Evolutionary conservation across 768 basidiomycete species (phyloP), one percentile per base, ranked within the genome.

Genomic region (Pleurotus tuoliensis): DNA sequence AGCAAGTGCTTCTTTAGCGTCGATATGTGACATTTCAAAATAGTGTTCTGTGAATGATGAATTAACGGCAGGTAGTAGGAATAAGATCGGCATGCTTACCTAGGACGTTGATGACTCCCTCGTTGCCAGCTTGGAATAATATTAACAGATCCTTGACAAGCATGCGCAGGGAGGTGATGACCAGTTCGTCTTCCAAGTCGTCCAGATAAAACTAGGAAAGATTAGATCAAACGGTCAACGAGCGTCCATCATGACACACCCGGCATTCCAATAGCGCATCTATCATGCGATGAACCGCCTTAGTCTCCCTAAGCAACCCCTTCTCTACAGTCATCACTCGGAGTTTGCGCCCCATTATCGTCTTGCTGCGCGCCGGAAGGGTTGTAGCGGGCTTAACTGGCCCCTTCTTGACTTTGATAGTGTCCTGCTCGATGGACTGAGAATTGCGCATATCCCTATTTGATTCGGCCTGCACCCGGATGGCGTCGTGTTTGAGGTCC

Each of bases 11-110:
- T 90, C 85, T 38, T 81, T 74, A 0, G 96, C 97, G 66, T 98
- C 96, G n/a, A 86, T 71, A 60, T 90, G 89, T 0, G 94, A 92
- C 97, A 98, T 98, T 68, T 97, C 95, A 65, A 98, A 98, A 71
- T 97, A 99, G 72, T 96, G 90, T 66, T 98, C 97, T 86, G 59
- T 22, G 70, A n/a, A 63, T 30, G 20, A 52, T 30, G n/a, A 71
- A 67, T 12, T 73, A 70, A 37, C 73, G 60, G 45, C 61, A 65
- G 54, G 73, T 64, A 59, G 67, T 71, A 46, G 40, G 16, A 56
- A 41, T n/a, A 57, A 9, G 9, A 72, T 34, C 30, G 30, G 30
- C 30, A 34, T 9, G 30, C 70, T 73, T 72, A 82, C 86, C 94
- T 45, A 90, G 75, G 37, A 89, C 83, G 63, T 90, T 90, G 64